Evolutionary conservation across 2,329 filamentous ascomycete species (phyloP).

Genomic region (Colletotrichum ledebouriae): DNA sequence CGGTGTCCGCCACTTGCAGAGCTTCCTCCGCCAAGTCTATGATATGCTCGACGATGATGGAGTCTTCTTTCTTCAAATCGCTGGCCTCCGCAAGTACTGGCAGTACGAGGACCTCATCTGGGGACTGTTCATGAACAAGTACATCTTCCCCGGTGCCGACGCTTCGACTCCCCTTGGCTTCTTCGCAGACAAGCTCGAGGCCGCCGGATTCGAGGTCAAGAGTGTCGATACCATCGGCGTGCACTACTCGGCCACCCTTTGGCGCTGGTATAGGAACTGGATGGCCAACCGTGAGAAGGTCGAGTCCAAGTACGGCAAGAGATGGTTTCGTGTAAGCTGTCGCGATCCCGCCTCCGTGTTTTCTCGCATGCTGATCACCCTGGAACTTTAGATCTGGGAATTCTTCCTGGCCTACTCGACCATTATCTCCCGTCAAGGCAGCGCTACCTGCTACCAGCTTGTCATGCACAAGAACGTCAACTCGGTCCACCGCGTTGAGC

Average conservation of each 20-base stretch:
- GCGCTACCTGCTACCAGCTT: constrained; percentile 84
- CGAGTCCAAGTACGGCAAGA: constrained; percentile 85
- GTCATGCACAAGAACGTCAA: constrained; percentile 87
- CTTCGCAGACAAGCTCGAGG: constrained; percentile 87
- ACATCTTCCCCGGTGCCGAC: constrained; percentile 96
- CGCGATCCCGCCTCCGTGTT: constrained; percentile 63
- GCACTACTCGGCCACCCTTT: constrained; percentile 89
- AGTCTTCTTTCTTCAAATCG: constrained; percentile 94
- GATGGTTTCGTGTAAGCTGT: constrained; percentile 75
- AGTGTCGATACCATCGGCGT: constrained; percentile 85
- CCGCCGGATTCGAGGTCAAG: constrained; percentile 81
- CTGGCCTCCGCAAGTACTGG: constrained; percentile 93
- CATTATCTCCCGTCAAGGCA: constrained; percentile 82
- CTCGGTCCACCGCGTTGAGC: constrained; percentile 81
- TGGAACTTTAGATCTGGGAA: constrained; percentile 83
- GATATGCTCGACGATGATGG: constrained; percentile 98
- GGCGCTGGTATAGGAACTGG: constrained; percentile 96
- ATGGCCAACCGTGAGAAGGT: constrained; percentile 88
- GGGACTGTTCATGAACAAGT: constrained; percentile 99
- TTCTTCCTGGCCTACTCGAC: constrained; percentile 84
- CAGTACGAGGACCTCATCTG: constrained; percentile 98
- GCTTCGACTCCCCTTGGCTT: constrained; percentile 93
- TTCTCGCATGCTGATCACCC: constrained; percentile 64
- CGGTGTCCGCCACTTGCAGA: constrained; percentile 79
- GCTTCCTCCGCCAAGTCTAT: constrained; percentile 70